These are phyloP conservation scores for Manihot esculenta DNA, from an alignment of 441 rosid genomes.

Conservation along the genomic window DNA sequence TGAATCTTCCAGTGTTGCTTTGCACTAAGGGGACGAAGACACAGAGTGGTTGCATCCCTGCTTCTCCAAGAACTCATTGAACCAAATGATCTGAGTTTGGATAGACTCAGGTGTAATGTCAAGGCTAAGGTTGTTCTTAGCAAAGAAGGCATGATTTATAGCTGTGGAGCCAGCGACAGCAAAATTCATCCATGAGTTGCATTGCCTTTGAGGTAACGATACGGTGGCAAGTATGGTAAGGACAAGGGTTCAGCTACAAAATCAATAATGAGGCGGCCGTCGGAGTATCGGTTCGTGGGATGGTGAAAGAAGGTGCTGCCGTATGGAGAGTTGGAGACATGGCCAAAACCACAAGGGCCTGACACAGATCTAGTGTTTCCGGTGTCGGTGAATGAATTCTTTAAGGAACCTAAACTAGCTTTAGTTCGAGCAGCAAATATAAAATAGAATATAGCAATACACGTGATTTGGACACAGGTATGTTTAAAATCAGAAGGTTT, in stretches of 20 bases:
- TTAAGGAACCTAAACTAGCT: conserved; percentile 45
- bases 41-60: conserved; percentile 43
- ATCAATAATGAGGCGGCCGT: conserved; percentile 85
- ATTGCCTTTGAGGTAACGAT: conserved; percentile 31
- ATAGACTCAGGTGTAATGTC: conserved; percentile 75
- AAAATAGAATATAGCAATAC: conserved; percentile 27
- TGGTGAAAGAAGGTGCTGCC: conserved; percentile 77
- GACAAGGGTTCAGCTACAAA: conserved; percentile 65
- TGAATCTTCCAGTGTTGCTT: conserved; percentile 47
- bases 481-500: too few species aligned
- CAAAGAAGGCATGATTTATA: conserved; percentile 70
- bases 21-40: conserved; percentile 35
- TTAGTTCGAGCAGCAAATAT: conserved; percentile 13
- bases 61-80: conserved; percentile 47
- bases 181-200: conserved; percentile 62
- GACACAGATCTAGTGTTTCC: conserved; percentile 68
- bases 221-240: conserved; percentile 76
- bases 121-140: conserved; percentile 61
- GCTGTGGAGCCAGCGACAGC: conserved; percentile 90
- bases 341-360: conserved; percentile 75
- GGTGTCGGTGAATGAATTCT: conserved; percentile 89
- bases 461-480: conserved; percentile 11
- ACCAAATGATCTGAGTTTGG: conserved; percentile 71
- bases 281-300: conserved; percentile 86
- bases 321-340: conserved; percentile 72